Evolutionary conservation across 495 filamentous ascomycete species (phyloP).

Genomic region (Podospora pseudoanserina): DNA sequence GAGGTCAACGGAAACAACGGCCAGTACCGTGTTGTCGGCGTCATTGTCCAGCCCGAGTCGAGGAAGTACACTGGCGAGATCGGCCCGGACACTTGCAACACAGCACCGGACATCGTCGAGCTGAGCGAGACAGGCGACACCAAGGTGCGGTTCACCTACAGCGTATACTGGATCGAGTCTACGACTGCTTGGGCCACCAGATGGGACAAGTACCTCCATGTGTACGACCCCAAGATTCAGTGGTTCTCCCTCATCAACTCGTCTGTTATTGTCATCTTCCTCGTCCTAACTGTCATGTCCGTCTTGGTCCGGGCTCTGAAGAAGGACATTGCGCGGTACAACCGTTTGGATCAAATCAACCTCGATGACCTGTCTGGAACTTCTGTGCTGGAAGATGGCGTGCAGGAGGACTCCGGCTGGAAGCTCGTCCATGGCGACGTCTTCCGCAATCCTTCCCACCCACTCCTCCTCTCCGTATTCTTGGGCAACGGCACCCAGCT

Average conservation of each 20-base stretch:
- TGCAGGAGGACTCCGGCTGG: slow-evolving; percentile 98
- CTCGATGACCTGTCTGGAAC: slow-evolving; percentile 79
- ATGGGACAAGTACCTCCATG: slow-evolving; percentile 97
- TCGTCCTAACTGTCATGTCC: slow-evolving; percentile 84
- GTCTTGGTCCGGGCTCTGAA: slow-evolving; percentile 80
- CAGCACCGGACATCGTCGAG: slow-evolving; percentile 46
- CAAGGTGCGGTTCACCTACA: slow-evolving; percentile 81
- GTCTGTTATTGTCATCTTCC: slow-evolving; percentile 85
- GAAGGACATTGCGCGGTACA: slow-evolving; percentile 95
- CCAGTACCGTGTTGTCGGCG: slow-evolving; percentile 83
- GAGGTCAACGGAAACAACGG: slow-evolving; percentile 54
- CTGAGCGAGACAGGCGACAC: slow-evolving; percentile 65
- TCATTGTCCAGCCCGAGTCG: slow-evolving; percentile 78
- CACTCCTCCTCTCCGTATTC: slow-evolving; percentile 79
- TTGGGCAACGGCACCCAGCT: slow-evolving; percentile 93
- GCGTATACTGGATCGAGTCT: slow-evolving; percentile 78
- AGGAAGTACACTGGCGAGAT: slow-evolving; percentile 55
- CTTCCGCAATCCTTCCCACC: slow-evolving; percentile 80
- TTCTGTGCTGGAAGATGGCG: slow-evolving; percentile 78
- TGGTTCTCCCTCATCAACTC: slow-evolving; percentile 98
- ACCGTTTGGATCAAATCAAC: slow-evolving; percentile 80
- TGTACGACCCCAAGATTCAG: slow-evolving; percentile 93
- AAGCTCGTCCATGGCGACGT: slow-evolving; percentile 98
- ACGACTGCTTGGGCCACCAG: slow-evolving; percentile 86
- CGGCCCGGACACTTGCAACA: slow-evolving; percentile 60